Percentiles rank a stretch among this genome's conserved stretches.
phyloP scores from a whole-genome alignment of 1,284 basidiomycete species.

The Omphalotus olearius region DNA sequence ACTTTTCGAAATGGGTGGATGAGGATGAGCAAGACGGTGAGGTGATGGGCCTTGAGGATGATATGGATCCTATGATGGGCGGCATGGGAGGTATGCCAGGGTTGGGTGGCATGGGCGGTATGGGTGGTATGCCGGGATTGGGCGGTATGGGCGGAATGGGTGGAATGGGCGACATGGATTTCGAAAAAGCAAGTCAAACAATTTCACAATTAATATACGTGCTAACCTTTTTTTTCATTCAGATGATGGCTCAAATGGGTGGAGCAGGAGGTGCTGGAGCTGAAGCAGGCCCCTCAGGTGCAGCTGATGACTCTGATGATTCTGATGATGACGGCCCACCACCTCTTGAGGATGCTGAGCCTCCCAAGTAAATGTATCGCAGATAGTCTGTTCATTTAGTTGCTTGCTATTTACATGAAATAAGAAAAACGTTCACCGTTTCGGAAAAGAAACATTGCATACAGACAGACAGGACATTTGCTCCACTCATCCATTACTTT shows the following conservation, averaged over 20 bases:
- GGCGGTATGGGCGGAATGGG: conserved; percentile 26
- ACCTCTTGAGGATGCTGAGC: conserved; percentile 65
- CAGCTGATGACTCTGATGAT: conserved; percentile 42
- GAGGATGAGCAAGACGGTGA: conserved; percentile 89
- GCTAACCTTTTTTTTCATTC: conserved; percentile 13
- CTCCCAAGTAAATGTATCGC: conserved; percentile 16
- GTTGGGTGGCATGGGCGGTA: conserved; percentile 43
- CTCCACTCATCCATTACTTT: conserved; percentile 9
- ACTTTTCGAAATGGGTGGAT: conserved; percentile 91
- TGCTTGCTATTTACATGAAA: not conserved
- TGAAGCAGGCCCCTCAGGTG: conserved; percentile 28
- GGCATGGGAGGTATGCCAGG: conserved; percentile 46
- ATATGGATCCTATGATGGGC: conserved; percentile 40
- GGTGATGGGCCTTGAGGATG: conserved; percentile 34
- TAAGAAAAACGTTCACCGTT: too few species aligned
- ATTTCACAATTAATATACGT: not conserved
- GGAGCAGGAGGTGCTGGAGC: conserved; percentile 25
- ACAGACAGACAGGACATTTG: not conserved
- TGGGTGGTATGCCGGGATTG: conserved; percentile 37
- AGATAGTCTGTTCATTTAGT: not conserved
- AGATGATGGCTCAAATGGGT: conserved; percentile 67
- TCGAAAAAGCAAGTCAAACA: conserved; percentile 48
- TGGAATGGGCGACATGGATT: conserved; percentile 33
- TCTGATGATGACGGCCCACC: conserved; percentile 69
- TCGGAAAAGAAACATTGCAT: too few species aligned